Evolutionary conservation across 2,329 filamentous ascomycete species (phyloP).

Genomic region (Pseudocercospora crystallina): DNA sequence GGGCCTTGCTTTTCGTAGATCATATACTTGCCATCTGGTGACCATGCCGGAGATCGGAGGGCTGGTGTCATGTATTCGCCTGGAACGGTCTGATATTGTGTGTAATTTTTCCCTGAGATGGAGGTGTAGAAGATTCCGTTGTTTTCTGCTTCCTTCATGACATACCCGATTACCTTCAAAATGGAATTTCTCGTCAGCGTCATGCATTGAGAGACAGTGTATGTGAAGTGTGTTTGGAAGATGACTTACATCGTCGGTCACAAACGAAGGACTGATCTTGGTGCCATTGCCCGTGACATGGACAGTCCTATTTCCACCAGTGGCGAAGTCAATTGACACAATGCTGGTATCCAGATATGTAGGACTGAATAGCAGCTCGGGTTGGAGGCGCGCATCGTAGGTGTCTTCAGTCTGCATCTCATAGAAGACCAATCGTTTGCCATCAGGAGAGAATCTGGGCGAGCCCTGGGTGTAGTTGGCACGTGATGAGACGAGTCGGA

Average conservation of each 20-base stretch:
- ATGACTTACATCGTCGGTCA: constrained; percentile 5
- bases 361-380: too few species aligned
- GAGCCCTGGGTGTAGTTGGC: constrained; percentile 1
- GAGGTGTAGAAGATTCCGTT: constrained; percentile 2
- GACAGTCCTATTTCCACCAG: not conserved
- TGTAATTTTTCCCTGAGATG: not conserved
- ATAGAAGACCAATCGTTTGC: constrained; percentile 6
- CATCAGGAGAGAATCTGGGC: constrained; percentile 7
- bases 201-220: not conserved
- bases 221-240: too few species aligned
- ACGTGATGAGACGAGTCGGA: not conserved
- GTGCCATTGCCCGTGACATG: not conserved
- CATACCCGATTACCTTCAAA: constrained; percentile 4
- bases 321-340: constrained; percentile 9
- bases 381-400: not conserved
- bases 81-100: constrained; percentile 3
- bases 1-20: constrained; percentile 6
- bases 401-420: constrained; percentile 3
- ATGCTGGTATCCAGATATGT: too few species aligned
- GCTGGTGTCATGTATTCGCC: constrained; percentile 1
- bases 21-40: constrained; percentile 5
- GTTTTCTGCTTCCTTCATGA: not conserved
- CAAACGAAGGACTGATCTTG: constrained; percentile 3
- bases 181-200: not conserved
- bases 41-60: constrained; percentile 7